Conservation (phyloP, 805 yeast species). For the Peterozyma toletana region DNA sequence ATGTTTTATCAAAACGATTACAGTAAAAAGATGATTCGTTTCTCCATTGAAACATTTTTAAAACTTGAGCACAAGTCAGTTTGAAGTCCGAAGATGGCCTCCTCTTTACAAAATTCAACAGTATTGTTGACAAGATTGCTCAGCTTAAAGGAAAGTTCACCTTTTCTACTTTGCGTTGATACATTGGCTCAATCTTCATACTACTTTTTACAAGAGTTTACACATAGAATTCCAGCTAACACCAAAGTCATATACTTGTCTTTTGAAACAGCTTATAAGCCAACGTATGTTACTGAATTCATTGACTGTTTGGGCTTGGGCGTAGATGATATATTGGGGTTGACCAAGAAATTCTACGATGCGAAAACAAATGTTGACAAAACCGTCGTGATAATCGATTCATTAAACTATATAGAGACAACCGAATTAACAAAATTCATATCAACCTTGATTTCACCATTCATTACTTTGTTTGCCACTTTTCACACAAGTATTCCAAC, state of each 20-base stretch:
- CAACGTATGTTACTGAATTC: conserved; percentile 40
- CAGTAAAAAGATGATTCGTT: too few species aligned
- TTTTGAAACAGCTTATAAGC: conserved; percentile 56
- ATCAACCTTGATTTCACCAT: conserved; percentile 33
- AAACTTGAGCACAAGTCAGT: too few species aligned
- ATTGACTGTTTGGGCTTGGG: conserved; percentile 31
- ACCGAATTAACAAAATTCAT: conserved; percentile 42
- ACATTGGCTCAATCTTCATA: conserved; percentile 62
- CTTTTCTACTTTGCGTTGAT: conserved; percentile 66
- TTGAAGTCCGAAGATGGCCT: conserved; percentile 1
- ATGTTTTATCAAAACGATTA: too few species aligned
- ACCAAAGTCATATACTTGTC: conserved; percentile 48
- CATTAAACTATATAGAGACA: conserved; percentile 51
- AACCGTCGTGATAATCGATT: conserved; percentile 53
- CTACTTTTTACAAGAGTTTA: conserved; percentile 51
- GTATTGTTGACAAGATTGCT: conserved; percentile 64
- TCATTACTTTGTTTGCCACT: conserved; percentile 24
- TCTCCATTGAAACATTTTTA: too few species aligned
- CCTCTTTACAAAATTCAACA: conserved; percentile 16
- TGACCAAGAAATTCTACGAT: background rate
- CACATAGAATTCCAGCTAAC: conserved; percentile 26
- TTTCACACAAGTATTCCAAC: conserved; percentile 27
- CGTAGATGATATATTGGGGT: background rate
- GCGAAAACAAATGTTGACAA: conserved; percentile 17
- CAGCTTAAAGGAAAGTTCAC: conserved; percentile 64